Percentiles rank a stretch among this genome's conserved stretches.
Evolutionary conservation across 352 stramenopile genomes (phyloP).

Genomic region (Phytophthora capsici): DNA sequence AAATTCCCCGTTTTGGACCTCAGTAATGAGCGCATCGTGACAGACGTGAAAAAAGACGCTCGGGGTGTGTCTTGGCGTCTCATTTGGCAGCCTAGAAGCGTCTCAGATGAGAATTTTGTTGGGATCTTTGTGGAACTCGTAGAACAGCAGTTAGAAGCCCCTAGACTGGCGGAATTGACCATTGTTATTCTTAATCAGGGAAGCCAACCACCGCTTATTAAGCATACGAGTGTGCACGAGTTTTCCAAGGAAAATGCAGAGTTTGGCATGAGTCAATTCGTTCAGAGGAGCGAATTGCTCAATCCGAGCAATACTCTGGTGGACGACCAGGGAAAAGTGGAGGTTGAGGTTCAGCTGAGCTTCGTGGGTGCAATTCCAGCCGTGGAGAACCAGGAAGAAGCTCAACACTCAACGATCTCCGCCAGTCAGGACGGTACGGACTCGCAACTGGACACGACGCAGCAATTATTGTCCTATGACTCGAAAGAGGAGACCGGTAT

Average conservation of each 20-base stretch:
- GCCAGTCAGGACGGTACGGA: constrained; percentile 5
- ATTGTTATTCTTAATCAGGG: constrained; percentile 55
- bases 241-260: constrained; percentile 59
- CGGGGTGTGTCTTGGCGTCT: constrained; percentile 60
- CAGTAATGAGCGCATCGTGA: constrained; percentile 40
- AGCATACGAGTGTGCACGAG: constrained; percentile 53
- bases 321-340: constrained; percentile 47
- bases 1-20: constrained; percentile 52
- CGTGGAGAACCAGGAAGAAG: constrained; percentile 29
- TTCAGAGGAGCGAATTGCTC: constrained; percentile 50
- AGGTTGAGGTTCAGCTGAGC: constrained; percentile 57
- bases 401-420: constrained; percentile 7
- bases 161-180: constrained; percentile 39
- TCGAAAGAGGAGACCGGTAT: constrained; percentile 87
- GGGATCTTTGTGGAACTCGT: constrained; percentile 73
- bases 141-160: neutral
- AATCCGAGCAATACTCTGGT: constrained; percentile 57
- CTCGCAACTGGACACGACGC: constrained; percentile 22
- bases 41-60: constrained; percentile 42
- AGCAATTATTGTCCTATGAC: constrained; percentile 62
- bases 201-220: constrained; percentile 23
- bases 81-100: constrained; percentile 66
- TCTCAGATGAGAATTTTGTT: constrained; percentile 49
- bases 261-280: constrained; percentile 66
- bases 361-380: constrained; percentile 32